A percentile compares a stretch with the other conserved stretches of the same genome.
phyloP scores from a whole-genome alignment of 352 stramenopile species.

The Globisporangium megalacanthum region DNA sequence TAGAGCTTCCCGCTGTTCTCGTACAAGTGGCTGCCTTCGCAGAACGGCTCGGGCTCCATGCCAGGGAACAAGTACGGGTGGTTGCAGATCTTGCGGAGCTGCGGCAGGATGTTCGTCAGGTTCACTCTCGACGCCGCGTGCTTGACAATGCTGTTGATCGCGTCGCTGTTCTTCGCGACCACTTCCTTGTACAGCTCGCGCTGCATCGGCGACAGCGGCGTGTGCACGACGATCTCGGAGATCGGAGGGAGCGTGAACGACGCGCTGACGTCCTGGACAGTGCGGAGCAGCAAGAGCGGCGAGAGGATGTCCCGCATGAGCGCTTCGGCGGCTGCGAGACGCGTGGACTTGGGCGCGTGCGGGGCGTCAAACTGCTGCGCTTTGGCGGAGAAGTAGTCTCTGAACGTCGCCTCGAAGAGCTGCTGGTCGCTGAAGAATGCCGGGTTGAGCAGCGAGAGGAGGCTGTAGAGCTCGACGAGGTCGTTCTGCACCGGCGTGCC shows the following conservation, averaged over 20 bases:
- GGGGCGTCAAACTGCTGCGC: conserved; percentile 26
- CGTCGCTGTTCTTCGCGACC: conserved; percentile 53
- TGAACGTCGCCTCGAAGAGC: conserved; percentile 48
- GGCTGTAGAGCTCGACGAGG: conserved; percentile 74
- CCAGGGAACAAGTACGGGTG: conserved; percentile 92
- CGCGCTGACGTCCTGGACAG: conserved; percentile 60
- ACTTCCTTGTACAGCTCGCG: conserved; percentile 79
- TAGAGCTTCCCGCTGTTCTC: conserved; percentile 79
- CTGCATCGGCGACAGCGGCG: conserved; percentile 71
- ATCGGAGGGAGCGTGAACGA: conserved; percentile 65
- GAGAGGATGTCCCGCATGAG: conserved; percentile 56
- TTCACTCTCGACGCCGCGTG: conserved; percentile 34
- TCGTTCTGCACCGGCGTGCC: conserved; percentile 88
- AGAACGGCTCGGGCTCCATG: conserved; percentile 67
- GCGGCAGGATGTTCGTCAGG: conserved; percentile 98
- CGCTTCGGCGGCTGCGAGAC: conserved; percentile 24
- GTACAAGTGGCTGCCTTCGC: conserved; percentile 63
- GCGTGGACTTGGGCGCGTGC: conserved; percentile 21
- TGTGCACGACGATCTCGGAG: conserved; percentile 76
- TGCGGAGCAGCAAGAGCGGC: conserved; percentile 59
- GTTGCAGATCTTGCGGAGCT: conserved; percentile 81
- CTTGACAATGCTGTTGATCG: conserved; percentile 41
- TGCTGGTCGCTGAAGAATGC: conserved; percentile 65
- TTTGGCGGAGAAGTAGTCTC: conserved; percentile 65
- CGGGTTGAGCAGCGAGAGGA: conserved; percentile 82